These are phyloP conservation scores for Pyricularia pennisetigena DNA, from an alignment of 2,329 filamentous ascomycete genomes.

Conservation along the genomic window DNA sequence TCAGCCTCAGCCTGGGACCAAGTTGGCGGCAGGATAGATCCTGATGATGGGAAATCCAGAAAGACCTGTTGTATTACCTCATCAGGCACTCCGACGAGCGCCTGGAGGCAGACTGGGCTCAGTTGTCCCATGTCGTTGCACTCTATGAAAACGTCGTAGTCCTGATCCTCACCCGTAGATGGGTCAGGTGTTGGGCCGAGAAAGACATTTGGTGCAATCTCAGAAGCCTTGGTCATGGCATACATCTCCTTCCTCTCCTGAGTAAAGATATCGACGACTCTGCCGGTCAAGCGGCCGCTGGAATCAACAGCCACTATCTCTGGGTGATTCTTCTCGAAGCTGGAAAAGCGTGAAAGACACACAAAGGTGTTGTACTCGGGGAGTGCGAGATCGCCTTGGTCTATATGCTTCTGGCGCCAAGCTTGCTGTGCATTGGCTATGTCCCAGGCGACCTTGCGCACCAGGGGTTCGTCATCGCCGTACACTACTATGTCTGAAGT, in stretches of 20 bases:
- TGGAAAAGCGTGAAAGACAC: conserved; percentile 50
- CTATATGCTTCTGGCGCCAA: conserved; percentile 59
- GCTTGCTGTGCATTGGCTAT: conserved; percentile 68
- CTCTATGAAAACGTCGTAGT: conserved; percentile 81
- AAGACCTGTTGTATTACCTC: conserved; percentile 27
- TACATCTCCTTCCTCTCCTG: conserved; percentile 91
- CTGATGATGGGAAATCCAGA: conserved; percentile 85
- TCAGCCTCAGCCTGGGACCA: conserved; percentile 79
- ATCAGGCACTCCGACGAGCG: conserved; percentile 47
- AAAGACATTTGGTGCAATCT: conserved; percentile 85
- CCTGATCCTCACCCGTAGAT: conserved; percentile 42
- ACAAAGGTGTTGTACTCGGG: conserved; percentile 82
- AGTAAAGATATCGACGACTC: conserved; percentile 79
- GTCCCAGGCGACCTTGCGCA: conserved; percentile 54
- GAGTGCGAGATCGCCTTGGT: conserved; percentile 36
- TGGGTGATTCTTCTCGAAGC: conserved; percentile 61
- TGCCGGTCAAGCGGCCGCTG: conserved; percentile 60
- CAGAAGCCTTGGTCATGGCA: conserved; percentile 78
- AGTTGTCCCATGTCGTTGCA: conserved; percentile 77
- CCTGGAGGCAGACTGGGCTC: conserved; percentile 55
- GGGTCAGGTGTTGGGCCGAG: conserved; percentile 78
- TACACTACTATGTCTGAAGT: conserved; percentile 92
- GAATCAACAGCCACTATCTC: conserved; percentile 69
- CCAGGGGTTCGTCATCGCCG: conserved; percentile 56
- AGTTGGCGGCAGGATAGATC: conserved; percentile 78